phyloP scores from a whole-genome alignment of 2,329 filamentous ascomycete species.

The Talaromyces sp. region DNA sequence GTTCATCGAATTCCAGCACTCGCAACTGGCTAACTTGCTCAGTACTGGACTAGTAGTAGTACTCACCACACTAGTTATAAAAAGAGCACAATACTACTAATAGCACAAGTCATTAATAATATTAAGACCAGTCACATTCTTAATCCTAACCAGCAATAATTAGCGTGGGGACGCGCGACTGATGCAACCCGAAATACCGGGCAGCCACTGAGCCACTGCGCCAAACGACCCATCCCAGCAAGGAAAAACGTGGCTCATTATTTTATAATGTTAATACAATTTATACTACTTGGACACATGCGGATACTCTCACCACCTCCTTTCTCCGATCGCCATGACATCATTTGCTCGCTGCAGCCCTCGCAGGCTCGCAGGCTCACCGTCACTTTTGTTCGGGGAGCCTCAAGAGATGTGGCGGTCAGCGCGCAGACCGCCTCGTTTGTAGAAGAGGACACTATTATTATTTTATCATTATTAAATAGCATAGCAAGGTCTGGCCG shows the following conservation, averaged over 20 bases:
- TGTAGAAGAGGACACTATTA: no score
- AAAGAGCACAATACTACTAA: background rate
- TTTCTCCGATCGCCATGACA: background rate
- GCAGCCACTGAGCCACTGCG: background rate
- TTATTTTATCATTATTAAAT: background rate
- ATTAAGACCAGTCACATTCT: background rate
- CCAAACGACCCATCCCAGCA: background rate
- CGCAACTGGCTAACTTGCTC: background rate
- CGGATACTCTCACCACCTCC: background rate
- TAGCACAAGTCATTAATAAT: background rate
- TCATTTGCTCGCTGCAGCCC: no score
- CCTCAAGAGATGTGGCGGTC: background rate
- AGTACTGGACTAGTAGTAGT: no score
- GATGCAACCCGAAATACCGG: background rate
- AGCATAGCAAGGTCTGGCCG: no score
- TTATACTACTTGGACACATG: no score
- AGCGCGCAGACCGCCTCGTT: background rate
- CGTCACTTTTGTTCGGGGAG: background rate
- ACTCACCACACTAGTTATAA: background rate
- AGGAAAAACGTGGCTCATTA: background rate
- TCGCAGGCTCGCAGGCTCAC: background rate
- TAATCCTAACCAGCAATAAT: background rate
- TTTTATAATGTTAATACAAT: no score
- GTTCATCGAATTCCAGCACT: background rate
- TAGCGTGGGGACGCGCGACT: background rate